Percentiles rank a stretch among this genome's conserved stretches.
phyloP scores from a whole-genome alignment of 352 stramenopile species.

The Phytophthora colocasiae region DNA sequence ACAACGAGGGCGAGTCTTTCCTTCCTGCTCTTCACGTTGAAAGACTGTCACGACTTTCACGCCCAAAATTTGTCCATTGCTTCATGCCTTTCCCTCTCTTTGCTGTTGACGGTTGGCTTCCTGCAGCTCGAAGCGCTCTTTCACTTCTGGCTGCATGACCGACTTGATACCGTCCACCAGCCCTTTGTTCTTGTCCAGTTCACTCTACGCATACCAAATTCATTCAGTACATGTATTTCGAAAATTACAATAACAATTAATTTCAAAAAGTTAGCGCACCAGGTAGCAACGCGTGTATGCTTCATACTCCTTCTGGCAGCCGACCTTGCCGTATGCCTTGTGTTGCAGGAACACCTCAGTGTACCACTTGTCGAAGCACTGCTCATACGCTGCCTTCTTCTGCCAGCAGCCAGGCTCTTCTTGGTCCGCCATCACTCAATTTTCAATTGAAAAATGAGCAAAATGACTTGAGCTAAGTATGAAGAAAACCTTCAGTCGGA shows the following conservation, averaged over 20 bases:
- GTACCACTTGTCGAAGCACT: conserved; percentile 91
- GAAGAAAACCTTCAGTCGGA: conserved; percentile 36
- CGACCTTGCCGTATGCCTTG: conserved; percentile 72
- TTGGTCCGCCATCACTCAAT: conserved; percentile 27
- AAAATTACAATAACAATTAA: neutral
- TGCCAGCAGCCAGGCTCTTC: conserved; percentile 73
- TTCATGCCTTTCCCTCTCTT: conserved; percentile 6
- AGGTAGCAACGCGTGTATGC: conserved; percentile 77
- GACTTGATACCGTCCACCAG: conserved; percentile 72
- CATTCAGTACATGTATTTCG: neutral
- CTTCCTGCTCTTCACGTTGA: neutral
- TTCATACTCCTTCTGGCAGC: conserved; percentile 85
- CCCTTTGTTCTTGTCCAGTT: conserved; percentile 66
- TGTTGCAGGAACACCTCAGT: conserved; percentile 86
- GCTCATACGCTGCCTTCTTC: conserved; percentile 77
- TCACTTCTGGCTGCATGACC: conserved; percentile 69
- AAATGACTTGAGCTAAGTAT: conserved; percentile 34
- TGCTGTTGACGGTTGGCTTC: conserved; percentile 35
- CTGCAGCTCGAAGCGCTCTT: conserved; percentile 57
- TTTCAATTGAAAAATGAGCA: conserved; percentile 8
- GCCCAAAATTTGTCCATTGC: neutral
- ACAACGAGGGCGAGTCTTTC: neutral
- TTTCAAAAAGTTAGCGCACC: conserved; percentile 36
- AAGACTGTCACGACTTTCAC: neutral
- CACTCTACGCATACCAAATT: conserved; percentile 41